Percentiles rank a stretch among this genome's conserved stretches.
Evolutionary conservation across 2,329 filamentous ascomycete species (phyloP).

Genomic region (Fusarium pseudonygamai): DNA sequence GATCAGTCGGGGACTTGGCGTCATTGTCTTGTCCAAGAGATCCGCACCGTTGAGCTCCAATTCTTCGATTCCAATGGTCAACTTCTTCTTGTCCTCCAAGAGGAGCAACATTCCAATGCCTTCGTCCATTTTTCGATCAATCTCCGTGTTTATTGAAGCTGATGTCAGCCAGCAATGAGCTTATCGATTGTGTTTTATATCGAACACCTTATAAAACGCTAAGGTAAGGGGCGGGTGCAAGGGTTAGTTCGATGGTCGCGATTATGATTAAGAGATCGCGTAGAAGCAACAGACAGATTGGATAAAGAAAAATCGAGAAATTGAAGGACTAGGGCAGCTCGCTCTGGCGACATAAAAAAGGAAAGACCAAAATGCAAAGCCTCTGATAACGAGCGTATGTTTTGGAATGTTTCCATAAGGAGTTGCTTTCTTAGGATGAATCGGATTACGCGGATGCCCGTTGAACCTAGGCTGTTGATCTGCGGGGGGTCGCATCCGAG

Average conservation of each 20-base stretch:
- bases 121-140: slow-evolving; percentile 33
- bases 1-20: slow-evolving; percentile 19
- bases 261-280: neutral
- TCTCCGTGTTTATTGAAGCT: slow-evolving; percentile 9
- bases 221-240: neutral
- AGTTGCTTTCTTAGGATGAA: neutral
- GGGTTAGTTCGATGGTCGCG: neutral
- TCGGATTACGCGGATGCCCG: slow-evolving; percentile 27
- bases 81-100: slow-evolving; percentile 45
- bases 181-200: neutral
- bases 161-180: neutral
- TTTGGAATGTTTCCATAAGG: neutral
- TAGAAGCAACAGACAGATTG: neutral
- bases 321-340: neutral
- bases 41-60: slow-evolving; percentile 50
- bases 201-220: neutral
- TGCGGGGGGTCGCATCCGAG: slow-evolving; percentile 34
- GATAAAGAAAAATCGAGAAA: neutral
- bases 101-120: slow-evolving; percentile 42
- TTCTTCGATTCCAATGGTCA: slow-evolving; percentile 46
- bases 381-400: slow-evolving; percentile 3
- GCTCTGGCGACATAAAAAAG: neutral
- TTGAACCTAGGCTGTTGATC: slow-evolving; percentile 15
- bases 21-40: slow-evolving; percentile 8
- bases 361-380: neutral